Base-by-base conservation (phyloP, 345 rosid species). In the Corchorus capsularis region DNA sequence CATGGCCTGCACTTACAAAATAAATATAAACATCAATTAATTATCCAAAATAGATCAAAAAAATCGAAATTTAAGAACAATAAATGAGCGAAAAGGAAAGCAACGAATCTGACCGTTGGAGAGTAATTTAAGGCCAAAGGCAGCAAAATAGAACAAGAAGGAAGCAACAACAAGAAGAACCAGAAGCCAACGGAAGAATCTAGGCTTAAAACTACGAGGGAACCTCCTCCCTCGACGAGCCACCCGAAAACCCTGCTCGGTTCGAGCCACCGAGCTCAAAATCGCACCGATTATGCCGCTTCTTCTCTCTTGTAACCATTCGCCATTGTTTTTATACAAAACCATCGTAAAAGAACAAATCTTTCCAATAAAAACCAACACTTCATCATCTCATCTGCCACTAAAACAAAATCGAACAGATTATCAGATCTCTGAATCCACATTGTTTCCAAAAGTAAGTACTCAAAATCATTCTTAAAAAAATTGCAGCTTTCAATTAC, bases 191-290 rank as follows among this genome's bases (percentile, higher is more conserved):
- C 75, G 83, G 75, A 81, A 79, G 50, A 84, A 84, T 61, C 87
- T 88, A 60, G 81, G 75, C 73, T 85, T 88, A 69, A 77, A 68
- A 45, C 83, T 69, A 79, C 93, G 87, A 79, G 87, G 87, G 63
- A 85, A 72, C 85, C 89, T 88, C 74, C 83, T 85, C 34, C 94
- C 97, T 43, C 89, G 86, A 43, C 90, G 90, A 70, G 66, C 85
- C 43, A 78, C 64, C 13, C 82, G 84, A 65, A 62, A 60, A 17
- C 75, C 78, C 45, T 77, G 79, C 43, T 81, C 88, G 69, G 41
- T 77, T 15, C 82, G 85, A 79, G 78, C 75, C 55, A 81, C 39
- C 2, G 81, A 85, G 73, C 67, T 83, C 70, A 74, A 72, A 72
- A 75, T 69, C 41, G 80, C 80, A 32, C 78, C 80, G 50, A 75